Evolutionary conservation across 495 filamentous ascomycete species (phyloP), one percentile per base, ranked within the genome.

Genomic region (Geoglossum glabrum): DNA sequence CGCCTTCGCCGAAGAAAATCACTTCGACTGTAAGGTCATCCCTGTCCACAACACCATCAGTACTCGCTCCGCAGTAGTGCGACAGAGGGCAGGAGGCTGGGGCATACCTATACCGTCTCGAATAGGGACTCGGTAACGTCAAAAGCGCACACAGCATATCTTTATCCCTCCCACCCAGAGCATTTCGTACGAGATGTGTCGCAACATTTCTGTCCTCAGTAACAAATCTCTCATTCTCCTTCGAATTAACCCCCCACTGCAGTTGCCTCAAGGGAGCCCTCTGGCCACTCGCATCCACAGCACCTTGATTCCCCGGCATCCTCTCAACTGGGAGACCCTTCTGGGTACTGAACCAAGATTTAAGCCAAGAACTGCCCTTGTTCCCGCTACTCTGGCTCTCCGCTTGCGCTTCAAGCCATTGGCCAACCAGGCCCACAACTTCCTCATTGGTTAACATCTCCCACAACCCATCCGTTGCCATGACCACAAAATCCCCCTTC

Each of bases 371-470:
- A 25, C 17, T 52, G 61, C 28, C 40, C n/a, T n/a, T 31, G 17
- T 54, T 40, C 7, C 75, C 75, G 76, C 34, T 68, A 65, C 38
- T 67, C 71, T 61, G 70, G 75, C 30, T 65, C 54, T 62, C 68
- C 55, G 61, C 65, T 61, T 68, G 72, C 63, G 54, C 66, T 65
- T 99, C 90, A 38, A 99, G 76, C 93, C 93, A 99, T 67, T 90
- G 85, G 2, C 90, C 93, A 13, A 99, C 93, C 7, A 99, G 76
- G 0, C 93, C 93, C 51, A 99, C 83, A 0, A 96, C 93, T 71
- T 99, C 93, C 66, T 99, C 93, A 65, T 96, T 99, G 54, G 86
- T 95, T 54, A 99, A 74, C 90, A 97, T 97, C 71, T 99, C 93
- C 92, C 93, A 99, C 13, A 99, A 75, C 1, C 93, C 93, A 65